Base-by-base conservation (phyloP, 1,284 basidiomycete species). In the Cutaneotrichosporon cutaneum region DNA sequence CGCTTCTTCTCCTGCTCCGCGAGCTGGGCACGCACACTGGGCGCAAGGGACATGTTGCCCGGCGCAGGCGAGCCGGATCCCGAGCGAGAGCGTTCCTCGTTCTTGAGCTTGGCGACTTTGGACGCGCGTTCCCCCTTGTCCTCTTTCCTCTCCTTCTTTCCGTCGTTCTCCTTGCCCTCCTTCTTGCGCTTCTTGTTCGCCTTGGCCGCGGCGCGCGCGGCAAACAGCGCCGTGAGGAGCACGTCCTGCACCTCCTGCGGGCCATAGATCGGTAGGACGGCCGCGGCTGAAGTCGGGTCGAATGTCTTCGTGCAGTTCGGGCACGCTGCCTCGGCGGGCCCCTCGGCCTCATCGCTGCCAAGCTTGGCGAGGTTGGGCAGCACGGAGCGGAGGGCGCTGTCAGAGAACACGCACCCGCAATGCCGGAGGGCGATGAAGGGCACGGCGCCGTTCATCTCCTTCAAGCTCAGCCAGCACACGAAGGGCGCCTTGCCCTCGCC, bases 391-490 rank as follows among this genome's bases (percentile, higher is more conserved):
- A 79, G 62, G 2, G 76, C 69, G 2, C 69, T 66, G 30, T 76
- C 75, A 27, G 72, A 74, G 60, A 77, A 77, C 35, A 77, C 91
- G 73, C 91, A 94, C n/a, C 92, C 92, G 71, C 93, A 96, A 0
- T 87, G 80, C n/a, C 83, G 82, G 66, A 95, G 80, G 74, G 92
- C 94, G 60, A 92, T 86, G 76, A 96, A 96, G 0, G 91, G 90
- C 57, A 90, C 85, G 0, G 81, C 76, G n/a, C 93, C 93, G 65
- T 90, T 92, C 92, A 96, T 95, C 80, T 95, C 94, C 75, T 92
- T 91, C 68, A 92, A 81, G 3, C 88, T 91, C 54, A 96, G 83
- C 1, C 94, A 91, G 80, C 94, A 97, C 59, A 92, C 86, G 70
- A 92, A 96, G 45, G 85, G 84, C 0, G 88, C 84, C 33, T 54